Base-by-base conservation (phyloP, 202 grass and related monocot species). In the Elaeis oleifera region DNA sequence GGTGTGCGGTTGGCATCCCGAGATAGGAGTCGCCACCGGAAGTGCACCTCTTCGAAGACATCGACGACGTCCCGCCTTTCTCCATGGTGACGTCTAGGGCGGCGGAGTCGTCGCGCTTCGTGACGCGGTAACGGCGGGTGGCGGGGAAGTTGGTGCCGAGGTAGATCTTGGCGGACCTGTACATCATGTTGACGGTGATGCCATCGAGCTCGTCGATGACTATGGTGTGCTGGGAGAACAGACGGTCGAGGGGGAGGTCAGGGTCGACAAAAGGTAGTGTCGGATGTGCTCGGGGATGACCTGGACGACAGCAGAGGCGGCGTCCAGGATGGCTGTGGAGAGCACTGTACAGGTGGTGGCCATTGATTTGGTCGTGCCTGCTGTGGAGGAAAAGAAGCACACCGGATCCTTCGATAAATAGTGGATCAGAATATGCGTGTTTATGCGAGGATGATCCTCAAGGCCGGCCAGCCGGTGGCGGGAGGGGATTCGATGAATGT, bases 1-100 rank as follows among this genome's bases (percentile, higher is more conserved):
- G 0, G 11, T 2, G 36, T 1, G 36, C 36, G 9, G 1, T 44
- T 44, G 36, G 36, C 2, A 2, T 76, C 60, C 0, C 59, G 64
- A 54, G 53, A 51, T 49, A 84, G 17, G 23, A 95, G 53, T 29
- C 59, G 24, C 90, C 90, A 95, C 61, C 48, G 84, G 72, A 90
- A 95, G 16, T 82, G 80, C 0, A 24, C 54, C 11, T 68, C 83
- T 0, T 79, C 28, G 4, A 81, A 81, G 3, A 68, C 62, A 5
- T 95, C 90, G 1, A 54, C 3, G 85, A 95, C 77, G 53, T 79
- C 80, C 86, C 77, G 0, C 83, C 85, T 0, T 66, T 56, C 18
- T 78, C 90, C 77, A 86, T 78, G 67, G 76, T 67, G 60, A 89
- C 3, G 9, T 70, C 53, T 49, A 95, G 59, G 39, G 36, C 80